Base-by-base conservation (phyloP, 2,329 filamentous ascomycete species). In the Daldinia eschscholtzii region DNA sequence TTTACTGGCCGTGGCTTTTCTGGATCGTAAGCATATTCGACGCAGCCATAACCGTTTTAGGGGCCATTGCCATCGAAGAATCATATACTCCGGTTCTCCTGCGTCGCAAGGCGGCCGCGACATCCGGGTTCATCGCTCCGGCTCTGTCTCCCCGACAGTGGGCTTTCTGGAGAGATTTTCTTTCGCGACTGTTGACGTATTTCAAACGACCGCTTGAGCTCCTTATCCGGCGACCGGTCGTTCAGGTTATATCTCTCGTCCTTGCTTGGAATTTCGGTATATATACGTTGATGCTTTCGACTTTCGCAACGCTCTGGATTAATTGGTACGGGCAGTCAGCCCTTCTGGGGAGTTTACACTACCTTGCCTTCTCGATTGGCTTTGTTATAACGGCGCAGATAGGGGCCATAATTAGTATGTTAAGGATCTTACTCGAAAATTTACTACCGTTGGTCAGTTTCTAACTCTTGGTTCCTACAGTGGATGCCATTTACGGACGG, bases 1-100 rank as follows among this genome's bases (percentile, higher is more conserved):
- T 87, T 2, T 85, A 84, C 4, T 93, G 91, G 91, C 84, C 87
- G 33, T 93, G 90, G 91, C 86, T 88, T 1, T 93, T 93, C 80
- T 92, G 86, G 80, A 82, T 88, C 0, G 88, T 89, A 2, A 87
- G 87, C 1, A 90, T 92, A 52, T 75, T 79, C 59, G 86, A 88
- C 58, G 86, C 82, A 0, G 64, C 86, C 3, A 84, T 91, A 35
- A 85, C 89, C 66, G 41, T 87, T 1, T 76, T 85, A 10, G 89
- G 76, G 0, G 33, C 88, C 2, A 74, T 91, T 37, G 82, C 91
- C 73, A 84, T 88, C 70, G 82, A 89, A 1, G 86, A 88, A 75
- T 91, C 90, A 0, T 92, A 91, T 75, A 86, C 86, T 0, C 89
- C 90, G 0, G 85, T 85, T 18, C 83, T 93, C 4, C 83, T 93